Percentiles rank a stretch among this genome's conserved stretches.
These are phyloP conservation scores for Trichoderma oligosporum DNA, from an alignment of 2,329 filamentous ascomycete genomes.

Conservation along the genomic window DNA sequence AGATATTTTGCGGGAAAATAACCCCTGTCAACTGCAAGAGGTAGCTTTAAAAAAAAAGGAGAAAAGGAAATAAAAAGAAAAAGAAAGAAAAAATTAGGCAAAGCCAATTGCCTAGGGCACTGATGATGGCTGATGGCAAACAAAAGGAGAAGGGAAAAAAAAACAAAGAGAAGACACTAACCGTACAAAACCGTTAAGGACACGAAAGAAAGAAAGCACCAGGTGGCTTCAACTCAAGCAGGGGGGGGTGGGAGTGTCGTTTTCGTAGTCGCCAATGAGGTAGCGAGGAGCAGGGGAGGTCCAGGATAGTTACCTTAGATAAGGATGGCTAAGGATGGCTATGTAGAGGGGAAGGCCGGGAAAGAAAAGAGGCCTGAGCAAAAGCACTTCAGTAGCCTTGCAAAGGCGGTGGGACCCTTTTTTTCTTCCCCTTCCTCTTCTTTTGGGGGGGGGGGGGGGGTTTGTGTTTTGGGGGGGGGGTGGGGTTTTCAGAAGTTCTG, in stretches of 20 bases:
- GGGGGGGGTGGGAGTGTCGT: slow-evolving; percentile 29
- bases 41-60: slow-evolving; percentile 5
- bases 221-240: slow-evolving; percentile 32
- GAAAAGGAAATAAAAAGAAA: not conserved
- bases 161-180: not conserved
- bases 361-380: not conserved
- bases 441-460: too few species aligned
- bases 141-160: slow-evolving; percentile 20
- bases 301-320: too few species aligned
- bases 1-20: slow-evolving; percentile 21
- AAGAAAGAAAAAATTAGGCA: not conserved
- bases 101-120: not conserved
- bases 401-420: not conserved
- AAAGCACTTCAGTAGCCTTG: slow-evolving; percentile 7
- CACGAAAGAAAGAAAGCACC: slow-evolving; percentile 30
- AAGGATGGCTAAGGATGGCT: slow-evolving; percentile 7
- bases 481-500: too few species aligned
- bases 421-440: not conserved
- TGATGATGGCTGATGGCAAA: slow-evolving; percentile 9
- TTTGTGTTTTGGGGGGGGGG: too few species aligned
- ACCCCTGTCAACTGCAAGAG: slow-evolving; percentile 1
- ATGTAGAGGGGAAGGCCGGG: slow-evolving; percentile 11
- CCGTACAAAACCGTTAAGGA: slow-evolving; percentile 2
- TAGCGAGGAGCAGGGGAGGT: slow-evolving; percentile 27
- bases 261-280: slow-evolving; percentile 26